Conservation (phyloP, 768 basidiomycete genomes). For the Naematelia aurantialba region DNA sequence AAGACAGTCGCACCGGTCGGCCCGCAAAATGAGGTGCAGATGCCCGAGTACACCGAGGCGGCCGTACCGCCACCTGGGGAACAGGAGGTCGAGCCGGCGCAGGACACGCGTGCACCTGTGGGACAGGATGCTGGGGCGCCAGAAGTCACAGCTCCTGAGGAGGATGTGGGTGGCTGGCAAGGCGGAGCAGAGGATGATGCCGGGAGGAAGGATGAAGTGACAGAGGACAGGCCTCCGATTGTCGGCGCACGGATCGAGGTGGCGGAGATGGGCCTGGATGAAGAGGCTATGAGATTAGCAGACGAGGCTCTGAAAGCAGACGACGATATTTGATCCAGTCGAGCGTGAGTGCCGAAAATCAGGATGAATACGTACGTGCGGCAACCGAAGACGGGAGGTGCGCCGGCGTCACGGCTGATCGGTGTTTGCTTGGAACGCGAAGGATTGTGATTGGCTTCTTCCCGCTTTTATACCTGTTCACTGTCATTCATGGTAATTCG, state of each 20-base stretch:
- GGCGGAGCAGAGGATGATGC: slow-evolving; percentile 46
- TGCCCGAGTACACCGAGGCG: slow-evolving; percentile 36
- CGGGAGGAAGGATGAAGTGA: slow-evolving; percentile 8
- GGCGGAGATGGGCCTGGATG: slow-evolving; percentile 37
- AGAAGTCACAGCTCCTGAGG: slow-evolving; percentile 38
- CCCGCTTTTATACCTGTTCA: too few species aligned
- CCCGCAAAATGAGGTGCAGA: slow-evolving; percentile 40
- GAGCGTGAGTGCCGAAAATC: background rate
- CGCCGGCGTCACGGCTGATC: too few species aligned
- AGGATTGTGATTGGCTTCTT: too few species aligned
- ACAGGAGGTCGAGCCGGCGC: background rate
- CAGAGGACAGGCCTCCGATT: slow-evolving; percentile 4
- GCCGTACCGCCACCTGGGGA: slow-evolving; percentile 9
- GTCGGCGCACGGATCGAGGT: slow-evolving; percentile 9
- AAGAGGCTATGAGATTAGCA: slow-evolving; percentile 25
- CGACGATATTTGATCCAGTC: slow-evolving; percentile 9
- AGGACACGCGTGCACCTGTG: slow-evolving; percentile 46
- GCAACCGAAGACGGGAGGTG: too few species aligned
- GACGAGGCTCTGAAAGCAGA: slow-evolving; percentile 36
- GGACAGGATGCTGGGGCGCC: slow-evolving; percentile 48
- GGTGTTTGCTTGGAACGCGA: too few species aligned
- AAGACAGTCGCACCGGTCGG: slow-evolving; percentile 43
- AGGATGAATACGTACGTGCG: too few species aligned
- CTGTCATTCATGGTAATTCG: too few species aligned
- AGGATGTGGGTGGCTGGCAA: slow-evolving; percentile 49